Evolutionary conservation across 2,329 filamentous ascomycete species (phyloP), one percentile per base, ranked within the genome.

Genomic region (Ophiostoma triangulosporum): DNA sequence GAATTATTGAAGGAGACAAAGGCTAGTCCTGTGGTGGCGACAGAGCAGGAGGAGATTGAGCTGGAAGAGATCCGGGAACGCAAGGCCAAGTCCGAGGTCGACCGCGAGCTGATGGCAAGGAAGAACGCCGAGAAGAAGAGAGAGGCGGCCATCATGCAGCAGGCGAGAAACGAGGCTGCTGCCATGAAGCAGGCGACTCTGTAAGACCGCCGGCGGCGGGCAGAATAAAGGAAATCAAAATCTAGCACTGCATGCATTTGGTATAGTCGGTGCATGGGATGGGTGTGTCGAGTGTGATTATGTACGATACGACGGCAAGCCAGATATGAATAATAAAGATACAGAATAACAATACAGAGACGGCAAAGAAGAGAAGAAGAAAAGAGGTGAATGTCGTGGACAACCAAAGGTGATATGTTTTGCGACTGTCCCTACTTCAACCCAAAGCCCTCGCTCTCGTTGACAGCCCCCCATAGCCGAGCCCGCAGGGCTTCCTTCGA

Each of bases 371-470:
- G 12, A 38, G 32, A 15, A 9, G 35, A 9, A 17, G 35, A 8
- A 20, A 15, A 38, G 35, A 22, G 35, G 35, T 38, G 22, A 24
- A 4, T 40, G 22, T n/a, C n/a, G n/a, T n/a, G n/a, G n/a, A n/a
- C n/a, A n/a, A n/a, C n/a, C n/a, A n/a, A n/a, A n/a, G n/a, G n/a
- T n/a, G n/a, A n/a, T n/a, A n/a, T n/a, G n/a, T n/a, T n/a, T n/a
- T n/a, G n/a, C n/a, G n/a, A n/a, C n/a, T n/a, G n/a, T n/a, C n/a
- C 15, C 29, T 64, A 91, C 65, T 90, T 93, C 66, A 96, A 73
- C 31, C 89, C 89, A 74, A 96, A 96, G 3, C 90, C 90, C 66
- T 95, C 88, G 63, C 89, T 94, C 67, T 90, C 88, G 59, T 80
- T 73, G n/a, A 95, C 88, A 4, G 90, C 90, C 57, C 80, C 78